Conservation (phyloP, 352 stramenopile genomes). For the Blastocystis sp. region DNA sequence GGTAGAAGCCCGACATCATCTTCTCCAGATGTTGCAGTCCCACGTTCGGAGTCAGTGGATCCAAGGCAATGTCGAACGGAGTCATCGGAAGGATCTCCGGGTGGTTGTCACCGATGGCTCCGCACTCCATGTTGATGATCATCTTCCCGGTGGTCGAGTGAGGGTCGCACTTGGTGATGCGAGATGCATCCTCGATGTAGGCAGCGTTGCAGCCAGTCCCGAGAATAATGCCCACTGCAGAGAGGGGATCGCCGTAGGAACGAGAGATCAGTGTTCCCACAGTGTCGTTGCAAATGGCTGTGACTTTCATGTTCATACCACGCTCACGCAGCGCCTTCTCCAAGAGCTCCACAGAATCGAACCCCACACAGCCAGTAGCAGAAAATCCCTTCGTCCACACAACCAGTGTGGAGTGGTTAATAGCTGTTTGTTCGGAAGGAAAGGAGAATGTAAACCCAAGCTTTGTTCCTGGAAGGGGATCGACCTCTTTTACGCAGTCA, state of each 20-base stretch:
- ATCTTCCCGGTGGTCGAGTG: conserved; percentile 61
- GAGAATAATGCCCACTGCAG: conserved; percentile 67
- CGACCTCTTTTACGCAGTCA: not conserved
- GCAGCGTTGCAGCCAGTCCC: conserved; percentile 67
- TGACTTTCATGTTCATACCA: conserved; percentile 62
- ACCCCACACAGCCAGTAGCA: conserved; percentile 63
- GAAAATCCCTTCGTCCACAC: conserved; percentile 67
- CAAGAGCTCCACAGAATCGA: conserved; percentile 65
- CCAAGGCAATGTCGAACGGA: conserved; percentile 65
- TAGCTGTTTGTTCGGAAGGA: conserved; percentile 64
- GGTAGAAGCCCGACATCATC: conserved; percentile 68
- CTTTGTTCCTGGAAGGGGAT: not conserved
- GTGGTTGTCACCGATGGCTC: conserved; percentile 64
- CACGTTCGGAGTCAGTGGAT: conserved; percentile 64
- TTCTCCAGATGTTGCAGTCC: conserved; percentile 67
- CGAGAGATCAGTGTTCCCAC: conserved; percentile 67
- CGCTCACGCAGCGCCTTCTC: conserved; percentile 59
- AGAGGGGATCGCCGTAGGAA: conserved; percentile 62
- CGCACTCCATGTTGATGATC: conserved; percentile 69
- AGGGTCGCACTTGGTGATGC: conserved; percentile 64
- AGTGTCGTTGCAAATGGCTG: conserved; percentile 67
- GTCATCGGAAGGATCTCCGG: conserved; percentile 59
- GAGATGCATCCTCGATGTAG: conserved; percentile 66
- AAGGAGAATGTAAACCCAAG: conserved; percentile 68
- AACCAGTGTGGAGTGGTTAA: conserved; percentile 65